Percentiles rank a stretch among this genome's conserved stretches.
These are phyloP conservation scores for Fusarium sp. DNA, from an alignment of 2,329 filamentous ascomycete species.

Conservation along the genomic window DNA sequence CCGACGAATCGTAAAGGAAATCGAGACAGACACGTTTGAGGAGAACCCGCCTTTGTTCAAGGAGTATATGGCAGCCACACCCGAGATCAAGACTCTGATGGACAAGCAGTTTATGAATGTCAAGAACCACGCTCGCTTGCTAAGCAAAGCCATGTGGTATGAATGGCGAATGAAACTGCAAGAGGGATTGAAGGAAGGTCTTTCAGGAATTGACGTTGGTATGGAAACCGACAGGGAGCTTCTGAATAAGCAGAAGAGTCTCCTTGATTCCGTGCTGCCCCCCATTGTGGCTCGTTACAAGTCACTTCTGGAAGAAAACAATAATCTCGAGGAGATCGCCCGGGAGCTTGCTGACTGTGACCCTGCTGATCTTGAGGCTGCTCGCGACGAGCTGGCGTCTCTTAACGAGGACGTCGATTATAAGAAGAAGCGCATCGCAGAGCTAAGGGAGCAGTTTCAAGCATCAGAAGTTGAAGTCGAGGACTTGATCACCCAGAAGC, in stretches of 20 bases:
- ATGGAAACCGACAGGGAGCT: constrained; percentile 78
- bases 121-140: constrained; percentile 87
- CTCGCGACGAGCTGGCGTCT: constrained; percentile 72
- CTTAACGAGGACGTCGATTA: constrained; percentile 74
- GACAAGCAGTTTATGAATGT: constrained; percentile 98
- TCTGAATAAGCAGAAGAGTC: constrained; percentile 72
- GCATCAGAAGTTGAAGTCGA: constrained; percentile 73
- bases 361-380: constrained; percentile 77
- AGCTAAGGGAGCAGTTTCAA: constrained; percentile 72
- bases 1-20: constrained; percentile 86
- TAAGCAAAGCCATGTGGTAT: constrained; percentile 98
- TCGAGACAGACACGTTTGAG: constrained; percentile 86
- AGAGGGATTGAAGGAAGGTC: constrained; percentile 80
- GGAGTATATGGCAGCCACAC: constrained; percentile 87
- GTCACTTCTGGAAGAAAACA: constrained; percentile 69
- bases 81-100: constrained; percentile 86
- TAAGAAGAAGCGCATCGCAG: constrained; percentile 73
- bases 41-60: constrained; percentile 92
- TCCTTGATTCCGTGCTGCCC: constrained; percentile 76
- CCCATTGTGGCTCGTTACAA: constrained; percentile 68
- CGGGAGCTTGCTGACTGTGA: constrained; percentile 82
- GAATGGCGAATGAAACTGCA: constrained; percentile 94
- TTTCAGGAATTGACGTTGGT: constrained; percentile 77
- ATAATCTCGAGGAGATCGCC: constrained; percentile 75
- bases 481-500: constrained; percentile 71